Conservation (phyloP, 306 rosid species). For the Cicer pinnatifidum region DNA sequence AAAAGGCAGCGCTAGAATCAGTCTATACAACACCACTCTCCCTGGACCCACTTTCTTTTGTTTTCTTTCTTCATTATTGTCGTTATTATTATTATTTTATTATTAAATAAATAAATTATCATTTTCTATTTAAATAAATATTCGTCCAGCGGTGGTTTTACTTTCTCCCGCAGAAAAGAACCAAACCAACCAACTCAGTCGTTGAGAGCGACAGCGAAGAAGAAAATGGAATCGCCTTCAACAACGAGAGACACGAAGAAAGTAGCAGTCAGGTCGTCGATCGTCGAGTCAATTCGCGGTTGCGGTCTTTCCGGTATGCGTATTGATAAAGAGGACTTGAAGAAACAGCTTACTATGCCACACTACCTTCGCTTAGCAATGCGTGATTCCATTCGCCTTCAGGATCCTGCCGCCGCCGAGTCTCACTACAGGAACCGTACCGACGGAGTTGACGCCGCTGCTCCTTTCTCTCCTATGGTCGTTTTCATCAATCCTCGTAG, state of each 20-base stretch:
- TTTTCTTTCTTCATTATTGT: too few relatives aligned
- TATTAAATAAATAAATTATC: neutral
- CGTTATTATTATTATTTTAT: too few relatives aligned
- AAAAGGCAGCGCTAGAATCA: too few relatives aligned
- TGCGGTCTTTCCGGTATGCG: slow-evolving; percentile 73
- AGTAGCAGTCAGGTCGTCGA: slow-evolving; percentile 58
- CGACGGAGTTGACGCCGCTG: slow-evolving; percentile 34
- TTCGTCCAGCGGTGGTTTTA: slow-evolving; percentile 1
- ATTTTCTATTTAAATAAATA: neutral
- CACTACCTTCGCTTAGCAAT: slow-evolving; percentile 80
- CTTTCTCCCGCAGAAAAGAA: slow-evolving; percentile 29
- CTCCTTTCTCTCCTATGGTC: slow-evolving; percentile 74
- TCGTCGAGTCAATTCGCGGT: slow-evolving; percentile 67
- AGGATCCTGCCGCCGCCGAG: slow-evolving; percentile 74
- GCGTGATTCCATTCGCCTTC: slow-evolving; percentile 77
- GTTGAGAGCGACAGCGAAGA: neutral
- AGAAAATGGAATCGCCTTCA: slow-evolving; percentile 55
- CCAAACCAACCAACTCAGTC: slow-evolving; percentile 10
- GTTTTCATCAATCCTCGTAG: slow-evolving; percentile 80
- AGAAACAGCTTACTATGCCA: slow-evolving; percentile 73
- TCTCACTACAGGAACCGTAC: slow-evolving; percentile 43
- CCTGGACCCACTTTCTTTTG: too few relatives aligned
- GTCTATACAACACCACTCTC: too few relatives aligned
- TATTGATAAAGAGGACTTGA: slow-evolving; percentile 79
- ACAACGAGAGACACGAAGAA: slow-evolving; percentile 53